These are phyloP conservation scores for Pichia nanzhaoensis DNA, from an alignment of 805 yeast species.

Conservation along the genomic window DNA sequence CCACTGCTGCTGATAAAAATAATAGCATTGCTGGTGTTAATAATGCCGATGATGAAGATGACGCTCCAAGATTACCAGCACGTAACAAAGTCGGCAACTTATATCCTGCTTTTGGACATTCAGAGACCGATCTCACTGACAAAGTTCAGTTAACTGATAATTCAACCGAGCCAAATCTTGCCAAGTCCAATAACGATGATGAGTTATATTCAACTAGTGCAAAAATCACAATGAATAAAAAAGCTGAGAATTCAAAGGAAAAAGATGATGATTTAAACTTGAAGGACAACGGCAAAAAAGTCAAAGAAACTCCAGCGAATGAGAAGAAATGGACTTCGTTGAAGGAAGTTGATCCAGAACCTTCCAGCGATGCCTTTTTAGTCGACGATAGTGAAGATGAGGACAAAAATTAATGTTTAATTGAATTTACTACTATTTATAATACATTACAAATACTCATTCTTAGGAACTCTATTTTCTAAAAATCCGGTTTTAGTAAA, in stretches of 20 bases:
- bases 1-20: too few relatives aligned
- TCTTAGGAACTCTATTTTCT: constrained; percentile 1
- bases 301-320: neutral
- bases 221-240: neutral
- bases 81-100: constrained; percentile 16
- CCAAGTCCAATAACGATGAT: neutral
- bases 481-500: constrained; percentile 48
- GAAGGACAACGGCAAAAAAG: constrained; percentile 10
- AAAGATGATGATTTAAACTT: neutral
- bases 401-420: constrained; percentile 21
- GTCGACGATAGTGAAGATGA: constrained; percentile 47
- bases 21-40: neutral
- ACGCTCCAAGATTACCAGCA: constrained; percentile 8
- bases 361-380: constrained; percentile 40
- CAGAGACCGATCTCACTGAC: constrained; percentile 8
- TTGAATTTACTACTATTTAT: neutral
- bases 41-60: neutral
- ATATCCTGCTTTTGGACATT: constrained; percentile 28
- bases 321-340: constrained; percentile 41
- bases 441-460: neutral
- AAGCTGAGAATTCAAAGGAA: neutral
- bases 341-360: constrained; percentile 34
- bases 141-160: constrained; percentile 22
- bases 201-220: constrained; percentile 18
- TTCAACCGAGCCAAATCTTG: constrained; percentile 4